Evolutionary conservation across 352 stramenopile species (phyloP).

Genomic region (Lagenidium giganteum): DNA sequence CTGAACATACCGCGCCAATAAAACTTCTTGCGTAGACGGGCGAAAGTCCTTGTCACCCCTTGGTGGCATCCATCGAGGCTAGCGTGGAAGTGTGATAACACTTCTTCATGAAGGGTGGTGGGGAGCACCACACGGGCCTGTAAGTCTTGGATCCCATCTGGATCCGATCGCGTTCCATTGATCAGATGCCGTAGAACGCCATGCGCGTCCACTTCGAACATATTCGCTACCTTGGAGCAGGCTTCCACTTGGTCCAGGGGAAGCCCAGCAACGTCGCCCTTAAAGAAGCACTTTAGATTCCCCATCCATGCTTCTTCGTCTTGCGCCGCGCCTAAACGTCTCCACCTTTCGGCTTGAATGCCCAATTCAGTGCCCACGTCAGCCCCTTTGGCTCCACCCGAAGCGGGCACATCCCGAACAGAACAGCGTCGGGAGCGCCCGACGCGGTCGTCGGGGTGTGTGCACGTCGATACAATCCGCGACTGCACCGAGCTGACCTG

Average conservation of each 20-base stretch:
- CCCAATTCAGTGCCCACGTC: too few relatives aligned
- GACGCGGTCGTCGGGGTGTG: too few relatives aligned
- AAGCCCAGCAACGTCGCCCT: background rate
- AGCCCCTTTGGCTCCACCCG: too few relatives aligned
- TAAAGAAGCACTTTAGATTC: background rate
- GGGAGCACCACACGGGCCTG: too few relatives aligned
- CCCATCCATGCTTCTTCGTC: conserved; percentile 1
- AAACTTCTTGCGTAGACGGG: background rate
- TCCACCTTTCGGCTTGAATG: too few relatives aligned
- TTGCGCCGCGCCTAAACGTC: conserved; percentile 1
- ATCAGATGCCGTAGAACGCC: conserved; percentile 4
- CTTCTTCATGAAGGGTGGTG: conserved; percentile 6
- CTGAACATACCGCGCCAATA: conserved; percentile 11
- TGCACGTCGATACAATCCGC: too few relatives aligned
- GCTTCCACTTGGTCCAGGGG: background rate
- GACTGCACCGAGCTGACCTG: too few relatives aligned
- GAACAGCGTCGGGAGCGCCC: too few relatives aligned
- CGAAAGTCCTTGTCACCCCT: conserved; percentile 9
- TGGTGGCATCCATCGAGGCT: conserved; percentile 18
- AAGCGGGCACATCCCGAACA: too few relatives aligned
- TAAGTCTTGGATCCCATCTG: too few relatives aligned
- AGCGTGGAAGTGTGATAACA: conserved; percentile 15
- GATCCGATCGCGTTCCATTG: too few relatives aligned
- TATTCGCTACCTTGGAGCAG: background rate
- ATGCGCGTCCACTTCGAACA: conserved; percentile 4